phyloP scores from a whole-genome alignment of 2,329 filamentous ascomycete species.

The Elsinoe arachidis region DNA sequence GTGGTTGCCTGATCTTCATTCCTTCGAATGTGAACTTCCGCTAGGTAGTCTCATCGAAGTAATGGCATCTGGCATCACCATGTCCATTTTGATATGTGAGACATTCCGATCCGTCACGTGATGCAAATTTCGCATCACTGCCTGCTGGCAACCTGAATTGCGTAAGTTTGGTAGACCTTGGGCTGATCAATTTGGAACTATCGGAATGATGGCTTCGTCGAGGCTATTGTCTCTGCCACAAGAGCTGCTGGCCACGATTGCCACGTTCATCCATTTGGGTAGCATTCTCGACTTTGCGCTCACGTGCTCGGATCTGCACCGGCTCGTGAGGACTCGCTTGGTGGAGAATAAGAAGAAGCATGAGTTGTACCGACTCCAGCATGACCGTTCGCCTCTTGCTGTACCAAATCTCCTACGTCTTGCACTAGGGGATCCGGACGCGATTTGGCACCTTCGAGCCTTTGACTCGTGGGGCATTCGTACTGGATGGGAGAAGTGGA shows the following conservation, averaged over 20 bases:
- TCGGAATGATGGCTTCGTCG: not conserved
- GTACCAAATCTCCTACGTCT: not conserved
- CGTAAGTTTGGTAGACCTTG: no score
- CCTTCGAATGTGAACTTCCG: no score
- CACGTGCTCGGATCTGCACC: not conserved
- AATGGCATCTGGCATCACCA: no score
- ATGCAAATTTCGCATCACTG: no score
- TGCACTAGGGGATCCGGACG: not conserved
- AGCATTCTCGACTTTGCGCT: not conserved
- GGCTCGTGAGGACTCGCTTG: not conserved
- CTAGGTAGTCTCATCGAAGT: no score
- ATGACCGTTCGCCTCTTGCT: not conserved
- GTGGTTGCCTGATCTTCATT: no score
- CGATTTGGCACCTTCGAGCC: not conserved
- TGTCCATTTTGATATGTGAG: no score
- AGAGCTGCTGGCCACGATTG: not conserved
- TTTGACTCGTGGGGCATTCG: not conserved
- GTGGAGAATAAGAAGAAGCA: not conserved
- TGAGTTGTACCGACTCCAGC: not conserved
- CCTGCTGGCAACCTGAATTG: no score
- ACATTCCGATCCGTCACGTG: no score
- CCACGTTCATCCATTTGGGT: not conserved
- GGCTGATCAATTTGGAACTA: no score
- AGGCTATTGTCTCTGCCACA: not conserved
- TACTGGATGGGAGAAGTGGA: not conserved